Conservation (phyloP, 2,329 filamentous ascomycete genomes). For the Alternaria postmessia region DNA sequence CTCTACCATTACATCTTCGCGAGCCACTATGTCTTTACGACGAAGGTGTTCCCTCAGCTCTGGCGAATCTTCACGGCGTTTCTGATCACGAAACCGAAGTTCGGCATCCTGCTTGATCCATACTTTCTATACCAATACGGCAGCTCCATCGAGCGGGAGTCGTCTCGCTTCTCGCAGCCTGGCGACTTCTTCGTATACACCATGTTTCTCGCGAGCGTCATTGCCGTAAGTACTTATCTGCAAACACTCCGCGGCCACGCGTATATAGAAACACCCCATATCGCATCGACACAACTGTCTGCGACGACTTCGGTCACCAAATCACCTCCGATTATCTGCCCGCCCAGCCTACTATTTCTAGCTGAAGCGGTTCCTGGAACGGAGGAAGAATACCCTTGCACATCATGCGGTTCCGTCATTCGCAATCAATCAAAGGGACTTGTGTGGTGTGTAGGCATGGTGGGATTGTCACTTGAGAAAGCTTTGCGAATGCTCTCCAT, state of each 20-base stretch:
- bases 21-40: slow-evolving; percentile 61
- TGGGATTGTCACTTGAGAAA: slow-evolving; percentile 63
- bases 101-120: slow-evolving; percentile 73
- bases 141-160: slow-evolving; percentile 74
- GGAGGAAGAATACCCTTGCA: slow-evolving; percentile 63
- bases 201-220: slow-evolving; percentile 73
- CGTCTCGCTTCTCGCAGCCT: slow-evolving; percentile 74
- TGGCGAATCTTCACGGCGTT: slow-evolving; percentile 69
- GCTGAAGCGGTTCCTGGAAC: slow-evolving; percentile 65
- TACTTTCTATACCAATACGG: slow-evolving; percentile 83
- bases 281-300: slow-evolving; percentile 31
- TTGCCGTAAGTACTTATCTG: slow-evolving; percentile 72
- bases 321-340: slow-evolving; percentile 68
- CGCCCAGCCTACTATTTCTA: slow-evolving; percentile 56
- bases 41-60: slow-evolving; percentile 62
- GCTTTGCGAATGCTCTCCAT: slow-evolving; percentile 63
- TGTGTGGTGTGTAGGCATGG: slow-evolving; percentile 60
- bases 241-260: background rate
- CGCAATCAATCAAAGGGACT: slow-evolving; percentile 57
- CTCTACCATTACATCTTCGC: slow-evolving; percentile 64
- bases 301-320: slow-evolving; percentile 23
- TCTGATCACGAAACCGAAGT: slow-evolving; percentile 63
- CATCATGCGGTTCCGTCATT: slow-evolving; percentile 59
- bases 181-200: slow-evolving; percentile 85
- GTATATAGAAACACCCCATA: slow-evolving; percentile 10